These are phyloP conservation scores for Ammopiptanthus mongolicus DNA, from an alignment of 306 rosid genomes.

Conservation along the genomic window DNA sequence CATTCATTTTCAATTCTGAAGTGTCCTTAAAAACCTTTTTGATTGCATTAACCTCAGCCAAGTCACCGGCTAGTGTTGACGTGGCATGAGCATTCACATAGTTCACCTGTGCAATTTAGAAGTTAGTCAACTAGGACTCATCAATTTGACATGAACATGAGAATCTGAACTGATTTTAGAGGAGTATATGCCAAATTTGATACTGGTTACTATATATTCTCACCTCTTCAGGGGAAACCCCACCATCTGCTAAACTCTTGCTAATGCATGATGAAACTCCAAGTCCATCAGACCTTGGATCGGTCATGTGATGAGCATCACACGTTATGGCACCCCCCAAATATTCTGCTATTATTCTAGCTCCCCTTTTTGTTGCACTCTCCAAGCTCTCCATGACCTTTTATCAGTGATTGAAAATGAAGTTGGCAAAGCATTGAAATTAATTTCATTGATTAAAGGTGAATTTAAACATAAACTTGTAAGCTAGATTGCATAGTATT, in stretches of 20 bases:
- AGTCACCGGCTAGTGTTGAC: slow-evolving; percentile 66
- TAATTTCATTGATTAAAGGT: not conserved
- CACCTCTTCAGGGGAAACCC: slow-evolving; percentile 77
- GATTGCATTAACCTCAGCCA: slow-evolving; percentile 70
- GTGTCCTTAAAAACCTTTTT: slow-evolving; percentile 59
- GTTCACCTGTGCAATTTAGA: slow-evolving; percentile 45
- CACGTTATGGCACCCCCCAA: slow-evolving; percentile 67
- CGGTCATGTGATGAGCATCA: slow-evolving; percentile 80
- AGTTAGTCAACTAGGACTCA: not conserved
- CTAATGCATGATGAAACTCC: slow-evolving; percentile 67
- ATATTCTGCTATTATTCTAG: slow-evolving; percentile 58
- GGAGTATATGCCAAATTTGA: not conserved
- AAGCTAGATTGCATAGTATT: not conserved
- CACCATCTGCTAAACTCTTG: slow-evolving; percentile 56
- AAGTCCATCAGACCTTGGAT: slow-evolving; percentile 68
- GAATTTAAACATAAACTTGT: not conserved
- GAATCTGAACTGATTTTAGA: not conserved
- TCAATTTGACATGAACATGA: not conserved
- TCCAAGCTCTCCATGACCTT: slow-evolving; percentile 76
- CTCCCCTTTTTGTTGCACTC: slow-evolving; percentile 61
- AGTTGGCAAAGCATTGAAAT: not conserved
- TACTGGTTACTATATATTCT: not conserved
- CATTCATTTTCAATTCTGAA: slow-evolving; percentile 63
- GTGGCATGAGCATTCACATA: slow-evolving; percentile 87
- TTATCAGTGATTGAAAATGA: not conserved